A percentile compares a stretch with the other conserved stretches of the same genome.
phyloP scores from a whole-genome alignment of 2,329 filamentous ascomycete genomes.

The Pestalotiopsis fici region DNA sequence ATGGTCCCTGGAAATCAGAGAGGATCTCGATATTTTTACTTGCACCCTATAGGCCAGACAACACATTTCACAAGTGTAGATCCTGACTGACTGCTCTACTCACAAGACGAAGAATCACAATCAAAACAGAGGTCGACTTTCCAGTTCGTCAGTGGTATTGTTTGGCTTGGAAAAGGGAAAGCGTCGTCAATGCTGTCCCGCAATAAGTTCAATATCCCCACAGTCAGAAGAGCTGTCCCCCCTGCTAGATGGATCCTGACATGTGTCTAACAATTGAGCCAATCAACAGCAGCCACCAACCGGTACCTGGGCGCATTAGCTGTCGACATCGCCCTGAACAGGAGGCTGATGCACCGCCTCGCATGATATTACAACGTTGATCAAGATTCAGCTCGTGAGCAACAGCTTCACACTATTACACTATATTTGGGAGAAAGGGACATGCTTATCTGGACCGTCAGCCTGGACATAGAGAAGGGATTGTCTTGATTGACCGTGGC shows the following conservation, averaged over 20 bases:
- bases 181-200: background rate
- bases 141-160: background rate
- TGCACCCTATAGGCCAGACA: no score
- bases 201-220: background rate
- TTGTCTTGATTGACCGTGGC: background rate
- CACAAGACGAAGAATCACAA: background rate
- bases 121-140: background rate
- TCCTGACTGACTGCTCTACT: no score
- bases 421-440: background rate
- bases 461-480: background rate
- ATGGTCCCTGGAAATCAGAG: no score
- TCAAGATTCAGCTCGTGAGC: background rate
- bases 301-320: background rate
- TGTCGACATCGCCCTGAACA: background rate
- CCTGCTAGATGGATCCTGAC: background rate
- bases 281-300: background rate
- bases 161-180: background rate
- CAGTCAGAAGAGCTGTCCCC: background rate
- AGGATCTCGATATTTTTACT: no score
- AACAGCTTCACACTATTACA: background rate
- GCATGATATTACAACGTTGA: background rate
- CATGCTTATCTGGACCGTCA: background rate
- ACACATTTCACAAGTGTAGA: no score
- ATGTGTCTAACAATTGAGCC: background rate
- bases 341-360: slow-evolving; percentile 5